Base-by-base conservation (phyloP, 208 protist genomes). In the Leishmania arabica region DNA sequence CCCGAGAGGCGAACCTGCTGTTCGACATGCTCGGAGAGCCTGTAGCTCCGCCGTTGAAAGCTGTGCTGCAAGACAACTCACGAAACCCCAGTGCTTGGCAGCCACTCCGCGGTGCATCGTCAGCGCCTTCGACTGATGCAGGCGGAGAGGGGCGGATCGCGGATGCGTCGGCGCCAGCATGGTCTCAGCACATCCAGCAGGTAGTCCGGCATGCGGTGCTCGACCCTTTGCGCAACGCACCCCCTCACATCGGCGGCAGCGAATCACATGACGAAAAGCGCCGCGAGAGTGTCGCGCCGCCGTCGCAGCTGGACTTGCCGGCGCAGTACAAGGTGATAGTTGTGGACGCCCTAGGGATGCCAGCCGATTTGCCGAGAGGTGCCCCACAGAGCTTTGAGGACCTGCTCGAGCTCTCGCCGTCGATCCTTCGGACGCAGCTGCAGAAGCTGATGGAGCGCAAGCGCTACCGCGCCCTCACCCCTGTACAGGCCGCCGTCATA, bases 311-410 rank as follows among this genome's bases (percentile, higher is more conserved):
- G 37, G 53, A 65, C 34, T 31, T 77, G 24, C 45, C 37, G 37
- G 53, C 34, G 34, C 31, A 64, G 47, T 93, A 95, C 83, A 90
- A 80, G 19, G 88, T 94, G 56, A 70, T 90, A 34, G 81, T 97
- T 24, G 87, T 89, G 17, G 93, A 97, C 80, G 76, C 84, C 19
- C 83, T 91, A 40, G 93, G 93, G n/a, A 97, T 97, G 93, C 93
- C 93, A 7, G 87, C 89, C 3, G 86, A 91, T 31, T 51, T 93
- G 65, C 90, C 86, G 11, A 51, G 17, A 19, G 87, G 56, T 34
- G 81, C 90, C 2, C 88, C 92, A 11, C 76, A 77, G 49, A 88
- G 81, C 42, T 91, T 97, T 72, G 80, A 88, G 6, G 90, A 95
- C 53, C 80, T 97, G 9, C 68, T 88, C 4, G 71, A 72, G 56